Conservation (phyloP, 805 yeast species). For the Brettanomyces bruxellensis region DNA sequence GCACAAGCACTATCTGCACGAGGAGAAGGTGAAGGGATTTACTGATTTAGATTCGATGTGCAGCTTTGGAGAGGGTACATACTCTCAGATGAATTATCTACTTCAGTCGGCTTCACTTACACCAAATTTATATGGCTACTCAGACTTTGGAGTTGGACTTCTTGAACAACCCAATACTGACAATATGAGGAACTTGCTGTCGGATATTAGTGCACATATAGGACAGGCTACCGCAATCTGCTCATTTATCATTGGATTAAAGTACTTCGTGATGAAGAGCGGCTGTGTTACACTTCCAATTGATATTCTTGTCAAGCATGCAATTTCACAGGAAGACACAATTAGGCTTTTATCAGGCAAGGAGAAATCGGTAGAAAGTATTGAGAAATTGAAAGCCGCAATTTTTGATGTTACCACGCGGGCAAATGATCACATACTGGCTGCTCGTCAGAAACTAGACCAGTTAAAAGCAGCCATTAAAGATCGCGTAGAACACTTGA, state of each 20-base stretch:
- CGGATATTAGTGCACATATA: conserved; percentile 66
- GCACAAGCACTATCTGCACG: conserved; percentile 42
- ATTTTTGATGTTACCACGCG: conserved; percentile 61
- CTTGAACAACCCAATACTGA: conserved; percentile 37
- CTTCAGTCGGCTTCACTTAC: conserved; percentile 53
- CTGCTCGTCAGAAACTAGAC: conserved; percentile 51
- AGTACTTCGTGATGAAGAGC: conserved; percentile 43
- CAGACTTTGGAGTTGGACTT: conserved; percentile 29
- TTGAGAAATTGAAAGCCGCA: conserved; percentile 39
- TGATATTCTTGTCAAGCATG: conserved; percentile 43
- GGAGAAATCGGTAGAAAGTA: conserved; percentile 18
- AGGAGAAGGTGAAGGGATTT: conserved; percentile 34
- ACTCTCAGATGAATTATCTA: conserved; percentile 64
- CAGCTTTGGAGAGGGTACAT: conserved; percentile 71
- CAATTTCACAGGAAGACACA: conserved; percentile 56
- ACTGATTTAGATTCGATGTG: conserved; percentile 47
- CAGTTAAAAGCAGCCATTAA: conserved; percentile 30
- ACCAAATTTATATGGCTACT: conserved; percentile 46
- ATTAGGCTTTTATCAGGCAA: conserved; percentile 40
- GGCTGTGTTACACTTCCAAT: conserved; percentile 53
- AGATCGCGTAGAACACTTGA: conserved; percentile 15
- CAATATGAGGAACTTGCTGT: conserved; percentile 24
- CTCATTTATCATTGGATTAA: conserved; percentile 49
- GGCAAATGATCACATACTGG: conserved; percentile 72
- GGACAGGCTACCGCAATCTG: conserved; percentile 78